Evolutionary conservation across 1,284 basidiomycete genomes (phyloP), one percentile per base, ranked within the genome.

Genomic region (Apiotrichum brassicae): DNA sequence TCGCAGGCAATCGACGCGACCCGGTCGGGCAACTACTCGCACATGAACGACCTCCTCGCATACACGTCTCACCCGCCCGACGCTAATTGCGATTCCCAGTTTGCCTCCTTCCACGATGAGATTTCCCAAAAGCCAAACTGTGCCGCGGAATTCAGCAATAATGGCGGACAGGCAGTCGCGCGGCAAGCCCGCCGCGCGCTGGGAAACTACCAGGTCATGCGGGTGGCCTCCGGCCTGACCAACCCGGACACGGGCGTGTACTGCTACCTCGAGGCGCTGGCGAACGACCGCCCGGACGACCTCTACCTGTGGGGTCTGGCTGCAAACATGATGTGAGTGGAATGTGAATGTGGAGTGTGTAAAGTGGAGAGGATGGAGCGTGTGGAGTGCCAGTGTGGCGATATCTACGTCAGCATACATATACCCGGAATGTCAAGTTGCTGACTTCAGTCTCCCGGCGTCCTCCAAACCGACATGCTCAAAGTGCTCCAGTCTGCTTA

Each of bases 31-130:
- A 82, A 88, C 67, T 69, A 82, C 41, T 78, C 81, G 1, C 66
- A 76, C 32, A 75, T 87, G 57, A 89, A 87, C 62, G 65, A 75
- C 3, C 75, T 88, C 30, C 61, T 90, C 8, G 54, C 59, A 1
- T 71, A 69, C 35, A 52, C 60, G 1, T 28, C 46, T 4, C 49
- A 49, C 4, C 66, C 67, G 3, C 41, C 55, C 38, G 65, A 63
- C 0, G 35, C 47, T 3, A 7, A 45, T 30, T 74, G 72, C 43
- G 61, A 65, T 20, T 36, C 51, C 0, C 64, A 59, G 42, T 66
- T 66, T 46, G 22, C 34, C 1, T 49, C 34, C 12, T 56, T 63
- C 32, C 43, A 56, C n/a, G 45, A 42, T 0, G 55, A 55, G 8
- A 48, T 71, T 6, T 30, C 38, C 3, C 48, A 51, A n/a, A 67